Evolutionary conservation across 75 land plant species (phyloP).

Genomic region (Pinus albicaulis): DNA sequence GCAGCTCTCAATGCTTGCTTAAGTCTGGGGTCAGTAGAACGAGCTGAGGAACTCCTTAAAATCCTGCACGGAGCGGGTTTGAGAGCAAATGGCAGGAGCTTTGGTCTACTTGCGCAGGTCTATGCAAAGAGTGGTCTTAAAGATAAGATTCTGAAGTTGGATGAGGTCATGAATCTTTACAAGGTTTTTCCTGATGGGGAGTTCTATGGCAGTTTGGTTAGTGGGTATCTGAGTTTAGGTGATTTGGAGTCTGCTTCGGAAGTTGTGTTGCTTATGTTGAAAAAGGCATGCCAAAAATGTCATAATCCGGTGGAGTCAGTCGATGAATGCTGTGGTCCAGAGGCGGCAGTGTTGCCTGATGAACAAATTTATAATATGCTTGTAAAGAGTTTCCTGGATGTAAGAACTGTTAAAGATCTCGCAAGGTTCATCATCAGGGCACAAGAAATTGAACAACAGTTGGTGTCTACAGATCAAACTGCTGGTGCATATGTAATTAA

Average conservation of each 20-base stretch:
- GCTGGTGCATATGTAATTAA: slow-evolving; percentile 47
- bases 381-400: slow-evolving; percentile 45
- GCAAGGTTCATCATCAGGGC: slow-evolving; percentile 45
- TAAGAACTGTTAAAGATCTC: slow-evolving; percentile 35
- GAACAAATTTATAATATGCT: slow-evolving; percentile 36
- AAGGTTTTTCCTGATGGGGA: slow-evolving; percentile 19
- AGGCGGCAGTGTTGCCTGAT: slow-evolving; percentile 12
- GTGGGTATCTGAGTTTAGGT: slow-evolving; percentile 47
- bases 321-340: neutral
- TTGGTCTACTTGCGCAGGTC: slow-evolving; percentile 55
- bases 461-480: slow-evolving; percentile 20
- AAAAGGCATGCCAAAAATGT: slow-evolving; percentile 6
- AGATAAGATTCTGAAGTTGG: slow-evolving; percentile 45
- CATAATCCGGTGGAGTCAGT: neutral
- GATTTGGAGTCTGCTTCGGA: slow-evolving; percentile 38
- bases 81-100: slow-evolving; percentile 38
- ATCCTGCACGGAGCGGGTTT: slow-evolving; percentile 40
- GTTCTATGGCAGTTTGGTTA: slow-evolving; percentile 38
- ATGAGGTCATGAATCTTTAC: slow-evolving; percentile 33
- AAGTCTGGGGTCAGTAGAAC: slow-evolving; percentile 39
- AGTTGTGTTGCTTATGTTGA: slow-evolving; percentile 35
- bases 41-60: slow-evolving; percentile 51
- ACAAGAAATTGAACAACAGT: slow-evolving; percentile 36
- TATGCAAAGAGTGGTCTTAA: slow-evolving; percentile 51
- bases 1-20: slow-evolving; percentile 48